Evolutionary conservation across 1,284 basidiomycete species (phyloP).

Genomic region (Cronartium quercuum): DNA sequence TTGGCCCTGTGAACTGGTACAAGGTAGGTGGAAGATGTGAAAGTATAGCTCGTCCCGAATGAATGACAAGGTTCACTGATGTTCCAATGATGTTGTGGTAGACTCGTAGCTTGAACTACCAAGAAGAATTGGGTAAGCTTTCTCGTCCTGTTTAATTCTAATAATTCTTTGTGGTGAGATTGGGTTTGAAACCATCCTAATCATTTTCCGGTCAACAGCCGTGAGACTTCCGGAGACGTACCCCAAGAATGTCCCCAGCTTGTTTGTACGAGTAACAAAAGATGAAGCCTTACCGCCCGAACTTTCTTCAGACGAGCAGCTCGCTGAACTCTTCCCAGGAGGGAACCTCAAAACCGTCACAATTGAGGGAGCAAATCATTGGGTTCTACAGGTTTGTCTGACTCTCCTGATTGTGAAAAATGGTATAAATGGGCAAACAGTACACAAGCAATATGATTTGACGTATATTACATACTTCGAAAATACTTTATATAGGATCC

Average conservation of each 20-base stretch:
- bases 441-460: background rate
- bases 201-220: background rate
- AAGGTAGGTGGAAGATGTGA: background rate
- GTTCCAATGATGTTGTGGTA: background rate
- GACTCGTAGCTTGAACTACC: conserved; percentile 9
- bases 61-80: background rate
- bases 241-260: conserved; percentile 19
- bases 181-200: background rate
- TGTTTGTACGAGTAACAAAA: conserved; percentile 4
- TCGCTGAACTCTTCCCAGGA: conserved; percentile 2
- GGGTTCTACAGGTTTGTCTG: conserved; percentile 8
- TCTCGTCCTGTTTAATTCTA: background rate
- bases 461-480: background rate
- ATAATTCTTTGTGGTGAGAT: background rate
- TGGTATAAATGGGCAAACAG: background rate
- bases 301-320: background rate
- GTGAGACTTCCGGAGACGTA: background rate
- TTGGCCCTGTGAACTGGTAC: conserved; percentile 22
- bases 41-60: background rate
- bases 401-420: background rate
- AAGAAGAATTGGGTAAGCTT: conserved; percentile 12
- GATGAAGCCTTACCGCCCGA: conserved; percentile 16
- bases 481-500: background rate
- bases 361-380: conserved; percentile 14
- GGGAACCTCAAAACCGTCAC: background rate